Percentiles rank a stretch among this genome's conserved stretches.
phyloP scores from a whole-genome alignment of 2,329 filamentous ascomycete genomes.

The Colletotrichum kahawae region DNA sequence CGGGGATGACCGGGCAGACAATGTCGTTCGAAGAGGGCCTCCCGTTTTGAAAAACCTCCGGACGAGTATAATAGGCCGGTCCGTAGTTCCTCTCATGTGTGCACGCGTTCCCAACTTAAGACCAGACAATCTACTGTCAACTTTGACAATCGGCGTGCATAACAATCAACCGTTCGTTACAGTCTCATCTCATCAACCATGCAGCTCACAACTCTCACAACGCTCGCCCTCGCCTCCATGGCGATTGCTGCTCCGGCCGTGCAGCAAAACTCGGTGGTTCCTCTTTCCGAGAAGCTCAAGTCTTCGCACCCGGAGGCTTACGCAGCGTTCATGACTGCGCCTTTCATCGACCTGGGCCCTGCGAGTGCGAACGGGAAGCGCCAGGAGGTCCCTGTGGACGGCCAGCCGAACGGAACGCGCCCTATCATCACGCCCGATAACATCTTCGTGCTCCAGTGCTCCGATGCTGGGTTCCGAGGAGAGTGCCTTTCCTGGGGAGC shows the following conservation, averaged over 20 bases:
- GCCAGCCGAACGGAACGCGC: background rate
- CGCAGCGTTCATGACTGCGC: background rate
- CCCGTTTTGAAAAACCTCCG: background rate
- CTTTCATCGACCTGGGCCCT: background rate
- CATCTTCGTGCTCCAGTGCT: slow-evolving; percentile 7
- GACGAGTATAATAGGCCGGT: background rate
- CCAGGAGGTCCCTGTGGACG: slow-evolving; percentile 4
- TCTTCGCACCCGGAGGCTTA: slow-evolving; percentile 1
- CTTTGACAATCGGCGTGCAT: background rate
- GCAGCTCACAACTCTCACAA: background rate
- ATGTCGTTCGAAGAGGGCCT: background rate
- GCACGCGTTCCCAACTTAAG: background rate
- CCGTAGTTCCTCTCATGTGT: background rate
- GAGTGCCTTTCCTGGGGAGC: slow-evolving; percentile 11
- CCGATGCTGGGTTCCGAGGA: background rate
- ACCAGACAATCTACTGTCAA: background rate
- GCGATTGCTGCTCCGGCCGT: background rate
- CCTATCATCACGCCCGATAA: slow-evolving; percentile 1
- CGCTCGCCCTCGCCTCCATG: background rate
- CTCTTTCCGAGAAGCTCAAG: background rate
- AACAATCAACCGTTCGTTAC: background rate
- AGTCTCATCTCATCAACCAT: background rate
- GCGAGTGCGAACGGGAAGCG: background rate
- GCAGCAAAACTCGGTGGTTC: background rate
- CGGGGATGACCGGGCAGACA: background rate